phyloP scores from a whole-genome alignment of 768 basidiomycete genomes.

The Nidula microcarpa region DNA sequence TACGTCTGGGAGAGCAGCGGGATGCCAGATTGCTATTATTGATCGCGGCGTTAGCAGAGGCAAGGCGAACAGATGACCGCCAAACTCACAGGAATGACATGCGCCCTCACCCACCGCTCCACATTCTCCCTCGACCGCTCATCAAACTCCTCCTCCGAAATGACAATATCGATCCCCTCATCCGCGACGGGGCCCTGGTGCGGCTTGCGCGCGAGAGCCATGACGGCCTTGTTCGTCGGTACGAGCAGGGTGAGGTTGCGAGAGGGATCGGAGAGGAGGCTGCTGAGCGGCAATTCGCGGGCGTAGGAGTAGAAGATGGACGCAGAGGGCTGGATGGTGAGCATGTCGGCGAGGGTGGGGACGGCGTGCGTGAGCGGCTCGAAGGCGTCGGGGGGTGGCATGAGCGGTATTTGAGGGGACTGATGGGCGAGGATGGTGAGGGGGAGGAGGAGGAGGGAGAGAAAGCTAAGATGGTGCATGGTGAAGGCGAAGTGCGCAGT shows the following conservation, averaged over 20 bases:
- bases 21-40: constrained; percentile 14
- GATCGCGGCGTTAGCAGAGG: no score
- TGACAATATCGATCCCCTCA: constrained; percentile 35
- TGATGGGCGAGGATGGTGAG: no score
- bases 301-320: constrained; percentile 88
- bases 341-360: constrained; percentile 69
- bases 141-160: constrained; percentile 69
- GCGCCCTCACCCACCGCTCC: constrained; percentile 76
- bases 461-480: no score
- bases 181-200: constrained; percentile 50
- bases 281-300: constrained; percentile 63
- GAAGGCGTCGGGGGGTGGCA: no score
- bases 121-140: constrained; percentile 61
- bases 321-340: constrained; percentile 70
- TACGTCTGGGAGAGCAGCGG: constrained; percentile 37
- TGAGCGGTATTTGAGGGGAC: no score
- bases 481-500: no score
- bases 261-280: constrained; percentile 36
- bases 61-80: not conserved
- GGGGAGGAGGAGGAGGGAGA: no score
- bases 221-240: constrained; percentile 86
- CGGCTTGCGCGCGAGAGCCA: constrained; percentile 80
- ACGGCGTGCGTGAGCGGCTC: constrained; percentile 34
- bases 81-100: constrained; percentile 70
- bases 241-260: constrained; percentile 61